Conservation (phyloP, 2,329 filamentous ascomycete genomes). For the Metarhizium album region DNA sequence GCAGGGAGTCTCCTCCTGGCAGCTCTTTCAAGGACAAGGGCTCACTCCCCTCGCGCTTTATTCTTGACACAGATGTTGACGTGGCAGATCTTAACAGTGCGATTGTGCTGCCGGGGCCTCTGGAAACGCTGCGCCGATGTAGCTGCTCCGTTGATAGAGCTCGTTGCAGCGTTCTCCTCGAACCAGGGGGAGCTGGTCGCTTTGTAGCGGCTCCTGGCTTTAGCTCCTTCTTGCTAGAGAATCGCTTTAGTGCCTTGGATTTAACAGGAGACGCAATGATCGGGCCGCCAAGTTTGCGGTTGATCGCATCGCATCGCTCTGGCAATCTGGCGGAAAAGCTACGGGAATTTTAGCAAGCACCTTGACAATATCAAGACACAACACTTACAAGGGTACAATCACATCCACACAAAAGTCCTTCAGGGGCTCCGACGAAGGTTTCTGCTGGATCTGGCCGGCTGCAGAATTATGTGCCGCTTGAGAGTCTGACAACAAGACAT, state of each 20-base stretch:
- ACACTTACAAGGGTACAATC: conserved; percentile 62
- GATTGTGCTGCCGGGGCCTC: conserved; percentile 45
- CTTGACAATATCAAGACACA: neutral
- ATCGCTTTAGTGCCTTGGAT: conserved; percentile 34
- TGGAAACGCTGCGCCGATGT: conserved; percentile 41
- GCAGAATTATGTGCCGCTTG: conserved; percentile 24
- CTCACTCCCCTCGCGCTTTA: conserved; percentile 63
- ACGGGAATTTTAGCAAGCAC: conserved; percentile 21
- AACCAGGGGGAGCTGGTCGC: conserved; percentile 30
- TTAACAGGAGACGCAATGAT: conserved; percentile 45
- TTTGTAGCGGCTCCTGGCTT: conserved; percentile 43
- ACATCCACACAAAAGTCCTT: conserved; percentile 73
- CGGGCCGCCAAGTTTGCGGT: conserved; percentile 66
- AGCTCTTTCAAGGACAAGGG: conserved; percentile 38
- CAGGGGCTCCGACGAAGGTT: conserved; percentile 48
- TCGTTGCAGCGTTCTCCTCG: conserved; percentile 45
- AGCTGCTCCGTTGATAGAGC: conserved; percentile 50
- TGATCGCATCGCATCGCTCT: conserved; percentile 57
- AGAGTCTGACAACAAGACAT: conserved; percentile 38
- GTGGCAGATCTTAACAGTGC: conserved; percentile 60
- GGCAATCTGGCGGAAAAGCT: conserved; percentile 70
- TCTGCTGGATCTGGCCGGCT: conserved; percentile 28
- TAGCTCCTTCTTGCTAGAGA: conserved; percentile 30
- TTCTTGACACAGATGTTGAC: conserved; percentile 43
- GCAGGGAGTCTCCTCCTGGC: conserved; percentile 32